Conservation (phyloP, 306 rosid species). For the Fagus crenata region DNA sequence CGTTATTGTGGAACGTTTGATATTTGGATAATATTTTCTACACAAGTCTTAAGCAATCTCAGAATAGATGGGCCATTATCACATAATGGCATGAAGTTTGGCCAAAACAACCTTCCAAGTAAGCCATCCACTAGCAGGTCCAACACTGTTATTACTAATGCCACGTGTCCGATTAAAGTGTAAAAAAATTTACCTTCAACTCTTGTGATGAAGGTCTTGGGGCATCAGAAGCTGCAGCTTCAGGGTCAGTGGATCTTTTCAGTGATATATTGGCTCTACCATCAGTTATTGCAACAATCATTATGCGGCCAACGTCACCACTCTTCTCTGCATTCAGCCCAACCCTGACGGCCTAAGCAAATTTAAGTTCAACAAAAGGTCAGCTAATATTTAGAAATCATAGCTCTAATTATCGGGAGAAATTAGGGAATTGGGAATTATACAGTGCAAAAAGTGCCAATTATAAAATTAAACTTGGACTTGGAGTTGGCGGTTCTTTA, state of each 20-base stretch:
- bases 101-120: neutral
- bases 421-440: conserved; percentile 17
- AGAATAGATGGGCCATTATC: neutral
- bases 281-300: conserved; percentile 95
- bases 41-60: neutral
- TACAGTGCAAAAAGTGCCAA: conserved; percentile 4
- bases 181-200: conserved; percentile 62
- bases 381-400: conserved; percentile 30
- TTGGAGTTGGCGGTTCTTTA: neutral
- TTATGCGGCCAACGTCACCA: conserved; percentile 91
- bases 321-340: conserved; percentile 98
- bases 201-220: conserved; percentile 85
- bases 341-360: conserved; percentile 83
- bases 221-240: conserved; percentile 64
- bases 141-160: neutral
- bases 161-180: conserved; percentile 16
- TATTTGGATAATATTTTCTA: neutral
- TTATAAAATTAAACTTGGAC: neutral
- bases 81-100: neutral
- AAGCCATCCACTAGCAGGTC: conserved; percentile 2
- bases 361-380: conserved; percentile 25
- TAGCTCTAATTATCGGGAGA: neutral
- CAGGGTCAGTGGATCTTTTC: conserved; percentile 87
- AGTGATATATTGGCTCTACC: conserved; percentile 97
- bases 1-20: neutral